phyloP scores from a whole-genome alignment of 495 filamentous ascomycete genomes.

The Penicillium goetzii region DNA sequence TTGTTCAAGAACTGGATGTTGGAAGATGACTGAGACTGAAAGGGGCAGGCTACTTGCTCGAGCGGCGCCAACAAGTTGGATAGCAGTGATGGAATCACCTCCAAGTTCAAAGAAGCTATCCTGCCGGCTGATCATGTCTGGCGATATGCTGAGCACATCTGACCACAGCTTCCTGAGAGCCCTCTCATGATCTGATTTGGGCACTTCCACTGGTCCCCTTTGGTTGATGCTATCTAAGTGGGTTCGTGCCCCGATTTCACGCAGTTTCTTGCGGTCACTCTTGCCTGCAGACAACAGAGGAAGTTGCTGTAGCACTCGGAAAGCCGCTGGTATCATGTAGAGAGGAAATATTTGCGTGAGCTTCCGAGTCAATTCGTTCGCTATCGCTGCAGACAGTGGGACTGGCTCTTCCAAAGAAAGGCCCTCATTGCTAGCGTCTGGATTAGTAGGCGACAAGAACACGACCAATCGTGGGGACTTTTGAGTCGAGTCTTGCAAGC shows the following conservation, averaged over 20 bases:
- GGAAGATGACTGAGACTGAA: neutral
- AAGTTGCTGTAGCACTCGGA: conserved; percentile 35
- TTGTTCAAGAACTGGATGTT: neutral
- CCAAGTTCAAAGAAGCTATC: conserved; percentile 6
- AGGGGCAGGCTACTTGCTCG: neutral
- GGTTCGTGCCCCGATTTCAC: neutral
- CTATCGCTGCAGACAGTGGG: neutral
- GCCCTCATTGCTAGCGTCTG: neutral
- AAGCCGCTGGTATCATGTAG: conserved; percentile 50
- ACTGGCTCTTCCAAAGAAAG: neutral
- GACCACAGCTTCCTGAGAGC: neutral
- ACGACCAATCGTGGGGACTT: neutral
- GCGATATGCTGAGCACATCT: neutral
- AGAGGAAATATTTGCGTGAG: conserved; percentile 21
- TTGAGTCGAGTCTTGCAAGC: conserved; percentile 1
- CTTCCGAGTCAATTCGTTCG: neutral
- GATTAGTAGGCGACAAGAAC: neutral
- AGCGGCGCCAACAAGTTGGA: neutral
- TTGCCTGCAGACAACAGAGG: conserved; percentile 44
- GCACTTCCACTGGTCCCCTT: neutral
- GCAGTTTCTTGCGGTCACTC: conserved; percentile 34
- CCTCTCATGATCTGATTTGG: neutral
- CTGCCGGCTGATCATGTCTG: neutral
- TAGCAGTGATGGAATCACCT: conserved; percentile 2
- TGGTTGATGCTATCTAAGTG: neutral